Evolutionary conservation across 2,329 filamentous ascomycete genomes (phyloP), one percentile per base, ranked within the genome.

Genomic region (Claviceps pazoutovae): DNA sequence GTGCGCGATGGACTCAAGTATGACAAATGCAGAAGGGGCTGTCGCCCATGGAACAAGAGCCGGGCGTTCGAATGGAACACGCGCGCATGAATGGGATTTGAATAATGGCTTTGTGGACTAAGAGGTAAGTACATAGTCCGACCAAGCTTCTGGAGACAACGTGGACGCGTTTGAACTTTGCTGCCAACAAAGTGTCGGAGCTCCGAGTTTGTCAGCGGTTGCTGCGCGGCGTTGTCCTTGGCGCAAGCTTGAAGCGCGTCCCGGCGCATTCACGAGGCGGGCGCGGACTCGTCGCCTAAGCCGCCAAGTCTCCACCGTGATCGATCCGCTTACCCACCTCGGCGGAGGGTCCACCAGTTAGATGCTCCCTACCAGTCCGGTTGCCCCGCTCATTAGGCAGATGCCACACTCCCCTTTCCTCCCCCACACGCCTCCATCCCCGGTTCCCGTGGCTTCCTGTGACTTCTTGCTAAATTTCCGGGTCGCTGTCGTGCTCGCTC

Each of bases 401-500:
- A 30, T 30, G 26, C 26, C 13, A 16, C 43, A 45, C 43, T 4
- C 5, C 21, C 21, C 26, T 39, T 30, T 36, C 38, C 54, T 53
- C 52, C 53, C 19, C 39, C 43, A 48, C 51, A 51, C 60, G 45
- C 57, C 55, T 56, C 54, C 50, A 30, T 30, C 26, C 26, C 26
- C 8, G 8, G 8, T 30, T 30, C 30, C 30, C 30, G 30, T 34
- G 9, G 30, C 9, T 34, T 34, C 9, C 30, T 34, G 30, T 34
- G 30, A 34, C 9, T 34, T 34, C 43, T 48, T 45, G 41, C 46
- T 51, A 50, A 49, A 49, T 50, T 46, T 42, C 48, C 34, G 51
- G 50, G 49, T 43, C 48, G 51, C 54, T 47, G 49, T 43, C 48
- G 51, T 53, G n/a, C 55, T 59, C 60, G 56, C 59, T 62, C 62